These are phyloP conservation scores for Didymella glomerata DNA, from an alignment of 2,329 filamentous ascomycete genomes.

Conservation along the genomic window DNA sequence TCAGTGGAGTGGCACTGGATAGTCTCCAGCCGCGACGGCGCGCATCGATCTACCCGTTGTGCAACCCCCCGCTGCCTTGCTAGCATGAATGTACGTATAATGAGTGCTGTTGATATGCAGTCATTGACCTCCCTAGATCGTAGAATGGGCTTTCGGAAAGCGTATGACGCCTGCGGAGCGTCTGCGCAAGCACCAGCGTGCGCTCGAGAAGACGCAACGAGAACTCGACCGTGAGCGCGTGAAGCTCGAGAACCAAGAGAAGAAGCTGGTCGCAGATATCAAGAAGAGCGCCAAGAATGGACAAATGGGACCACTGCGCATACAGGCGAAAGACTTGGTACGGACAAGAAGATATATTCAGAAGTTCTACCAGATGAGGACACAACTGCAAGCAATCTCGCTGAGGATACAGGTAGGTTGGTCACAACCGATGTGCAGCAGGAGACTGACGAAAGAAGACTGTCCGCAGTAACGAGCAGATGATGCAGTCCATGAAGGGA, in stretches of 20 bases:
- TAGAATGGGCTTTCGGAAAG: conserved; percentile 99
- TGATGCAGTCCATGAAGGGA: conserved; percentile 99
- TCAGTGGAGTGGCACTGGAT: not conserved
- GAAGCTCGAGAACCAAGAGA: conserved; percentile 98
- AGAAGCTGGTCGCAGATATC: conserved; percentile 94
- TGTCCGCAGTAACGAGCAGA: conserved; percentile 97
- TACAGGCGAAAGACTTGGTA: conserved; percentile 96
- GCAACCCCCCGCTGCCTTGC: conserved; percentile 12
- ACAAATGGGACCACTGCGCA: conserved; percentile 97
- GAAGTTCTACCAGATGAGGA: conserved; percentile 98
- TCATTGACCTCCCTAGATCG: conserved; percentile 67
- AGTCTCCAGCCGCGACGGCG: not conserved
- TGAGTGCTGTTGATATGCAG: not conserved
- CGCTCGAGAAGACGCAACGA: conserved; percentile 95
- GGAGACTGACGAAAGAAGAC: conserved; percentile 66
- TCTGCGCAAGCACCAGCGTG: conserved; percentile 91
- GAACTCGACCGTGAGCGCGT: conserved; percentile 94
- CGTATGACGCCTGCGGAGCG: conserved; percentile 96
- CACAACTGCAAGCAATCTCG: conserved; percentile 94
- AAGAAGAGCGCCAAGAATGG: conserved; percentile 98
- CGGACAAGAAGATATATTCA: conserved; percentile 92
- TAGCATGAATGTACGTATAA: conserved; percentile 65
- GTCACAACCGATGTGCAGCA: not conserved
- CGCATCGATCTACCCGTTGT: not conserved
- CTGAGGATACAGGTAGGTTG: conserved; percentile 84